phyloP scores from a whole-genome alignment of 371 early-diverging fungal genomes.

The Rhizopus stolonifer region DNA sequence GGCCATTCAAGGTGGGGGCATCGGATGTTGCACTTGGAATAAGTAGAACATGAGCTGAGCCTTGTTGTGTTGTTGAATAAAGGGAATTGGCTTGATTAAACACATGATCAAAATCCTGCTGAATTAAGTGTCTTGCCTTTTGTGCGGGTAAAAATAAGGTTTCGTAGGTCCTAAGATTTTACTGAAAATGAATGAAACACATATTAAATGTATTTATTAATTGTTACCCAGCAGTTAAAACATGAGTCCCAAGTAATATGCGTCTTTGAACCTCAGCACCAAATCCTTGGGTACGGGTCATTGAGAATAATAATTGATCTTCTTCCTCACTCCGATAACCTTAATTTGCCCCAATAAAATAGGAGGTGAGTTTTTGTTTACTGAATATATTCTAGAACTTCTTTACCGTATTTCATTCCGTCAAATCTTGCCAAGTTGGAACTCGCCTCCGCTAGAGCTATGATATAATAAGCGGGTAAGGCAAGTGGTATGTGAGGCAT shows the following conservation, averaged over 20 bases:
- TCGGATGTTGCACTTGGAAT: slow-evolving; percentile 70
- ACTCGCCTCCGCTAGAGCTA: slow-evolving; percentile 91
- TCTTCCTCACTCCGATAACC: slow-evolving; percentile 38
- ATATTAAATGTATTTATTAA: neutral
- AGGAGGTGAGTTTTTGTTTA: neutral
- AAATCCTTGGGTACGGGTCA: slow-evolving; percentile 69
- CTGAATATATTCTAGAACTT: neutral
- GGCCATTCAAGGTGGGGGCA: slow-evolving; percentile 54
- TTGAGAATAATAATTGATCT: slow-evolving; percentile 55
- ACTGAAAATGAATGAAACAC: neutral
- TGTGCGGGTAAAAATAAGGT: slow-evolving; percentile 79
- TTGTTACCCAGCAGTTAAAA: slow-evolving; percentile 72
- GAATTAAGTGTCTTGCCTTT: slow-evolving; percentile 76
- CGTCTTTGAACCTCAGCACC: slow-evolving; percentile 83
- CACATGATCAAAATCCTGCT: slow-evolving; percentile 72
- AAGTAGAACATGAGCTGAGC: slow-evolving; percentile 60
- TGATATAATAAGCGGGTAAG: slow-evolving; percentile 83
- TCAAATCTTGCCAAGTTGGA: slow-evolving; percentile 90
- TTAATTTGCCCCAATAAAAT: slow-evolving; percentile 7
- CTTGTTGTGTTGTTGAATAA: slow-evolving; percentile 8
- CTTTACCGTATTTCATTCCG: slow-evolving; percentile 80
- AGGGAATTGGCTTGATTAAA: slow-evolving; percentile 55
- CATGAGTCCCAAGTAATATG: slow-evolving; percentile 83
- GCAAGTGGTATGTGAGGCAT: slow-evolving; percentile 72
- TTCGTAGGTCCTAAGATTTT: slow-evolving; percentile 48